Evolutionary conservation across 2,329 filamentous ascomycete genomes (phyloP).

Genomic region (Sarocladium oryzae): DNA sequence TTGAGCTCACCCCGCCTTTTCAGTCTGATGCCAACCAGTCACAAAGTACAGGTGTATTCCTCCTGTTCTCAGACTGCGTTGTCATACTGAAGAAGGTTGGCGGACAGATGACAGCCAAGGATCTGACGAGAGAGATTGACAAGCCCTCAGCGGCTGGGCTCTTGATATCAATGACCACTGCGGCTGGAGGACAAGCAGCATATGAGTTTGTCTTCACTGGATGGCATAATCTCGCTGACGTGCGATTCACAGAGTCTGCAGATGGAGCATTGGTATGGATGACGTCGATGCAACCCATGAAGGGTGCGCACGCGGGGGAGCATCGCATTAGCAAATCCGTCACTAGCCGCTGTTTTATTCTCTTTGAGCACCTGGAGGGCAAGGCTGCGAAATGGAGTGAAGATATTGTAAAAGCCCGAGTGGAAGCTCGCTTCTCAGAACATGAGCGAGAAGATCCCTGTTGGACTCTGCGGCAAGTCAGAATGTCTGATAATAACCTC

Average conservation of each 20-base stretch:
- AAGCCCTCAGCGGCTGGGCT: conserved; percentile 63
- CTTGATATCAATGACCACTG: conserved; percentile 57
- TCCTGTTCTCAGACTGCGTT: conserved; percentile 79
- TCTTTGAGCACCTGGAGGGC: conserved; percentile 71
- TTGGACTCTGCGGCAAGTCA: conserved; percentile 72
- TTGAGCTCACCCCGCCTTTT: conserved; percentile 71
- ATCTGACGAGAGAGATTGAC: conserved; percentile 78
- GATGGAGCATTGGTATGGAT: conserved; percentile 63
- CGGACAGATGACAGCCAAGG: conserved; percentile 62
- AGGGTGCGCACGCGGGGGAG: conserved; percentile 42
- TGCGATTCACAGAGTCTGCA: conserved; percentile 66
- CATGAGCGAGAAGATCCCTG: conserved; percentile 71
- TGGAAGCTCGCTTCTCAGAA: conserved; percentile 81
- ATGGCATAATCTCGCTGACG: conserved; percentile 61
- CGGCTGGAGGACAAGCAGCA: conserved; percentile 51
- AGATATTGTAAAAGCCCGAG: conserved; percentile 77
- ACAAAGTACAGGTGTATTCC: conserved; percentile 61
- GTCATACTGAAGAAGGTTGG: conserved; percentile 68
- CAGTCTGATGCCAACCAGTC: conserved; percentile 31
- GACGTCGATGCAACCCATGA: conserved; percentile 56
- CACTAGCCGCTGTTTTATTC: conserved; percentile 61
- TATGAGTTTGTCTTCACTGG: conserved; percentile 72
- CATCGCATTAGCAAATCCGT: conserved; percentile 36
- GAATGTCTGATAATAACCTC: conserved; percentile 53
- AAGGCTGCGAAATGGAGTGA: conserved; percentile 73